Base-by-base conservation (phyloP, 495 filamentous ascomycete genomes). In the Chaetomidium leptoderma region DNA sequence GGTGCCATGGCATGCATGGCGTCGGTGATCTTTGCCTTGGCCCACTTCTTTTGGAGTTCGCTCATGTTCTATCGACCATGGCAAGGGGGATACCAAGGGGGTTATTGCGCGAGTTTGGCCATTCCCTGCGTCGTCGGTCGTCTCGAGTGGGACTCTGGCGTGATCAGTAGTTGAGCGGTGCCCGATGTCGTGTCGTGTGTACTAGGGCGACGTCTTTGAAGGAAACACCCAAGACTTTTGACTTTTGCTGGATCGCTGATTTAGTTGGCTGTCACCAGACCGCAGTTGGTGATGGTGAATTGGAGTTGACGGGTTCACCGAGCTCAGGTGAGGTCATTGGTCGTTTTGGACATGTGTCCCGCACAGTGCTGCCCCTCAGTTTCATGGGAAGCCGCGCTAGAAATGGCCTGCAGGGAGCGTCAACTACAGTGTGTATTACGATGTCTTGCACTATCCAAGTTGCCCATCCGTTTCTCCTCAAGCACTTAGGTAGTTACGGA, bases 11-110 rank as follows among this genome's bases (percentile, higher is more conserved):
- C 49, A n/a, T 57, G 59, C 53, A 59, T 61, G 43, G 58, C 30
- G 14, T 17, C 55, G 36, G 79, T 78, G 62, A 95, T 76, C 75
- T 88, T 91, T 37, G 89, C 79, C 72, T 89, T 91, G 67, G 86
- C 86, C 72, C 91, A 93, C 52, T 85, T 83, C 68, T 83, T 87
- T 74, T 92, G 90, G 35, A 97, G 82, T 56, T 91, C 84, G 68
- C 89, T 95, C 92, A 97, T 96, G 65, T 16, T 62, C 32, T 39
- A 39, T 7, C 6, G 40, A 27, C 40, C 30, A 14, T 33, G 1
- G 10, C 24, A 19, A 2, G 6, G 27, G 6, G 19, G 17, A 27
- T 8, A 21, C 1, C 11, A 29, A 8, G 14, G 24, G 23, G 5
- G 35, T 53, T 19, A 29, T 8, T 53, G 49, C 11, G 14, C 21